Conservation (phyloP, 2,329 filamentous ascomycete genomes). For the Cryphonectria carpinicola region DNA sequence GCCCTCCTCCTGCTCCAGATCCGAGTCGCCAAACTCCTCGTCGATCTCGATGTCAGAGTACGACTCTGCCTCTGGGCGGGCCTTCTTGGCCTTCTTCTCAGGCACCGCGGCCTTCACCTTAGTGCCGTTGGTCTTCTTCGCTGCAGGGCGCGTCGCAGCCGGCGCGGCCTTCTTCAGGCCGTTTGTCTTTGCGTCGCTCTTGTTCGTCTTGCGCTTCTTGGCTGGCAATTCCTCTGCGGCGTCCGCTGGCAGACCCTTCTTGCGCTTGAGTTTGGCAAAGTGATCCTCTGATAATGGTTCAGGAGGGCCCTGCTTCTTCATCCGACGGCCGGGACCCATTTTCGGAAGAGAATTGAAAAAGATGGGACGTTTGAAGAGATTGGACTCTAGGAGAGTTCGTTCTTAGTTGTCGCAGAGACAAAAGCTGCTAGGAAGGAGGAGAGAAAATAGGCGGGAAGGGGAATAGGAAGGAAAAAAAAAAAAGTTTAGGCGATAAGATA, state of each 20-base stretch:
- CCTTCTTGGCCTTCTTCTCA: constrained; percentile 45
- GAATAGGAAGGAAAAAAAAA: not conserved
- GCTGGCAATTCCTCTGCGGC: constrained; percentile 57
- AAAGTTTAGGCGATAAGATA: constrained; percentile 25
- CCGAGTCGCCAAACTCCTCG: constrained; percentile 46
- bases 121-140: constrained; percentile 42
- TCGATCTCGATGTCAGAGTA: constrained; percentile 50
- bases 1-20: constrained; percentile 51
- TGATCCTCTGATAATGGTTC: constrained; percentile 80
- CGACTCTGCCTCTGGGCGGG: constrained; percentile 47
- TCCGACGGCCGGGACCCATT: constrained; percentile 90
- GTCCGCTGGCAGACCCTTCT: constrained; percentile 71
- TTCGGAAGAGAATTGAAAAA: constrained; percentile 17
- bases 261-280: constrained; percentile 81
- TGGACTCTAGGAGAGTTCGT: not conserved
- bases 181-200: constrained; percentile 42
- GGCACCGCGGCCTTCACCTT: constrained; percentile 42
- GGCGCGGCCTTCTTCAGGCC: constrained; percentile 36
- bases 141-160: constrained; percentile 34
- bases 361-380: not conserved
- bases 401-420: constrained; percentile 6
- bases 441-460: not conserved
- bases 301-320: constrained; percentile 93
- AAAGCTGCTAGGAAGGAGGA: not conserved
- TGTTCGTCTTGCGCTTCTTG: constrained; percentile 61